phyloP scores from a whole-genome alignment of 331 rosid species.

The Acacia concinna region DNA sequence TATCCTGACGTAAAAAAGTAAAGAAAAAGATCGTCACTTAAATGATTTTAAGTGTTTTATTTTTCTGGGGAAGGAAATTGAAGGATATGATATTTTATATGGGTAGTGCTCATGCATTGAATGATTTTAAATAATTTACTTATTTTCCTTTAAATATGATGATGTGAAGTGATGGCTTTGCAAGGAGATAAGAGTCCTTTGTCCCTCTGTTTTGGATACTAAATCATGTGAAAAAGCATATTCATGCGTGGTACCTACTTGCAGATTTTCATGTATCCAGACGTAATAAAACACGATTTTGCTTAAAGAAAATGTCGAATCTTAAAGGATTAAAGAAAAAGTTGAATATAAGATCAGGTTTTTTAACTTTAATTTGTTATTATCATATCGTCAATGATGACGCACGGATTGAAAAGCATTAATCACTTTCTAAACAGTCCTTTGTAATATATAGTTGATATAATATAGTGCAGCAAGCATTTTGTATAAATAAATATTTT shows the following conservation, averaged over 20 bases:
- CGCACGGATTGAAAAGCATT: constrained; percentile 3
- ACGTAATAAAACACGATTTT: constrained; percentile 40
- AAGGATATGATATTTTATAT: constrained; percentile 35
- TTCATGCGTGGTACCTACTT: constrained; percentile 38
- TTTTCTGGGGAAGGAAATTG: neutral
- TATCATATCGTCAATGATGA: constrained; percentile 30
- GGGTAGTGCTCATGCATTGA: constrained; percentile 33
- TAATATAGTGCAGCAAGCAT: neutral
- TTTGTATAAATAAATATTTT: neutral
- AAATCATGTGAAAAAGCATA: constrained; percentile 38
- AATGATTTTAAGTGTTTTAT: constrained; percentile 21
- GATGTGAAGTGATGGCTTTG: neutral
- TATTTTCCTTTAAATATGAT: neutral
- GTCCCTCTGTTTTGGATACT: constrained; percentile 44
- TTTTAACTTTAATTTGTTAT: constrained; percentile 37
- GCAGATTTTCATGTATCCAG: constrained; percentile 27
- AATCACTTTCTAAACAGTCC: neutral
- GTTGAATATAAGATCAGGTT: constrained; percentile 41
- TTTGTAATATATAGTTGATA: neutral
- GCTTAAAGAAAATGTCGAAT: constrained; percentile 26
- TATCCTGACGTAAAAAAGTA: constrained; percentile 28
- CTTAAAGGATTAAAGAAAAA: constrained; percentile 31
- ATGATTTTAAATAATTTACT: neutral
- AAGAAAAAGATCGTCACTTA: constrained; percentile 4
- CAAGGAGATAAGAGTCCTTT: constrained; percentile 30